These are phyloP conservation scores for Salvia hispanica DNA, from an alignment of 257 asterid species.

Conservation along the genomic window DNA sequence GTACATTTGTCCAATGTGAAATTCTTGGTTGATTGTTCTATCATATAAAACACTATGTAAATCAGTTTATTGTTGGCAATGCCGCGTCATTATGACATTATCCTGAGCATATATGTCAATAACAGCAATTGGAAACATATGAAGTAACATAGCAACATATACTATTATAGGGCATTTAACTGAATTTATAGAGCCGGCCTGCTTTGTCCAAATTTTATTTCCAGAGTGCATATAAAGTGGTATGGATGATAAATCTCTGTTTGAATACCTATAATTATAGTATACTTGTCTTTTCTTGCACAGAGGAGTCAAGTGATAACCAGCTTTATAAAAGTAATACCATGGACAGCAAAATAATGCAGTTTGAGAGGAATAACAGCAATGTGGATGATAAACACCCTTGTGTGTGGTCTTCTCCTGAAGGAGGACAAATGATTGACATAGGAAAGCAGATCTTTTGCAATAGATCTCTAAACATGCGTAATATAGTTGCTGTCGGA, in stretches of 20 bases:
- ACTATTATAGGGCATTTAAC: slow-evolving; percentile 4
- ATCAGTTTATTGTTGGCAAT: too few species aligned
- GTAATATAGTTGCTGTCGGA: slow-evolving; percentile 86
- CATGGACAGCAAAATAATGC: slow-evolving; percentile 55
- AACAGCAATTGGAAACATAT: too few species aligned
- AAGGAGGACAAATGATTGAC: slow-evolving; percentile 66
- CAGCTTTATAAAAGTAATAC: slow-evolving; percentile 42
- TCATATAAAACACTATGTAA: too few species aligned
- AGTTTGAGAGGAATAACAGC: slow-evolving; percentile 42
- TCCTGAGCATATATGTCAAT: too few species aligned
- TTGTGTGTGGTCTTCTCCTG: slow-evolving; percentile 76
- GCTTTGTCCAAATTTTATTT: not conserved
- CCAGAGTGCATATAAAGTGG: slow-evolving; percentile 15
- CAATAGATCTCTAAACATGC: slow-evolving; percentile 94
- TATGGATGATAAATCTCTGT: slow-evolving; percentile 5
- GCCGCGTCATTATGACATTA: too few species aligned
- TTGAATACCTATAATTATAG: slow-evolving; percentile 19
- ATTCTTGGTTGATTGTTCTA: slow-evolving; percentile 6
- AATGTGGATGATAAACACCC: slow-evolving; percentile 45
- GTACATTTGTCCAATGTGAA: slow-evolving; percentile 11
- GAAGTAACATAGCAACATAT: not conserved
- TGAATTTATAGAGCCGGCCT: slow-evolving; percentile 5
- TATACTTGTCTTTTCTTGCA: slow-evolving; percentile 26
- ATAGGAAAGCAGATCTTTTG: slow-evolving; percentile 84
- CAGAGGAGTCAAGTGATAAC: slow-evolving; percentile 47